phyloP scores from a whole-genome alignment of 2,329 filamentous ascomycete genomes.

The Verticillium nubilum region DNA sequence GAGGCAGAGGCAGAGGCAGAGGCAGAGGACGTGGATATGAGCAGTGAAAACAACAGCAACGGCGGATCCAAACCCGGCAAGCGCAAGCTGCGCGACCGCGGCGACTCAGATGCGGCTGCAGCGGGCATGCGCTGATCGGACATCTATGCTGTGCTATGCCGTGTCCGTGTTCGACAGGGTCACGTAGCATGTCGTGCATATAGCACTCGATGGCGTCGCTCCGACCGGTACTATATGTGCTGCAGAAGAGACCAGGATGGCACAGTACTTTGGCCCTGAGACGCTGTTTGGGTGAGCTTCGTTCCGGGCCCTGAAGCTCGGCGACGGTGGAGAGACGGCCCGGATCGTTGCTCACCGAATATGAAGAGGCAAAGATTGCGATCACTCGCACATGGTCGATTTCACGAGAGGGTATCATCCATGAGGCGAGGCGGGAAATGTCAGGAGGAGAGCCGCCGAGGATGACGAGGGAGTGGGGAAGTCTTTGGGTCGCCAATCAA shows the following conservation, averaged over 20 bases:
- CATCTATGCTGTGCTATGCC: neutral
- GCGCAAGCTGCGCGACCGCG: constrained; percentile 44
- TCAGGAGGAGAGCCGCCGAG: neutral
- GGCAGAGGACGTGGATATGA: constrained; percentile 28
- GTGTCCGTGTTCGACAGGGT: neutral
- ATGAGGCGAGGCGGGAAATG: neutral
- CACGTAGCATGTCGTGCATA: neutral
- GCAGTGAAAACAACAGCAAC: constrained; percentile 10
- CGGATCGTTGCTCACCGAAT: neutral
- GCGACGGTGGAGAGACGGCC: neutral
- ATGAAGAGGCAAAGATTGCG: neutral
- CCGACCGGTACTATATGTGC: neutral
- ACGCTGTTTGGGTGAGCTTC: neutral
- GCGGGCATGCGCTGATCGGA: constrained; percentile 7
- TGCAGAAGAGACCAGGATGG: neutral
- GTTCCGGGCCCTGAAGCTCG: neutral
- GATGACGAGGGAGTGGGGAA: neutral
- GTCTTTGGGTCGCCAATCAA: neutral
- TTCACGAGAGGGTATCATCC: neutral
- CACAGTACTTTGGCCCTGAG: neutral
- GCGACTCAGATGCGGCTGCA: constrained; percentile 17
- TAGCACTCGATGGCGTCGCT: neutral
- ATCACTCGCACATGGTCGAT: neutral
- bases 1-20: constrained; percentile 24
- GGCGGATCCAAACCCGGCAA: constrained; percentile 33